These are phyloP conservation scores for Trebouxia sp. DNA, from an alignment of 139 green algal species.

Conservation along the genomic window DNA sequence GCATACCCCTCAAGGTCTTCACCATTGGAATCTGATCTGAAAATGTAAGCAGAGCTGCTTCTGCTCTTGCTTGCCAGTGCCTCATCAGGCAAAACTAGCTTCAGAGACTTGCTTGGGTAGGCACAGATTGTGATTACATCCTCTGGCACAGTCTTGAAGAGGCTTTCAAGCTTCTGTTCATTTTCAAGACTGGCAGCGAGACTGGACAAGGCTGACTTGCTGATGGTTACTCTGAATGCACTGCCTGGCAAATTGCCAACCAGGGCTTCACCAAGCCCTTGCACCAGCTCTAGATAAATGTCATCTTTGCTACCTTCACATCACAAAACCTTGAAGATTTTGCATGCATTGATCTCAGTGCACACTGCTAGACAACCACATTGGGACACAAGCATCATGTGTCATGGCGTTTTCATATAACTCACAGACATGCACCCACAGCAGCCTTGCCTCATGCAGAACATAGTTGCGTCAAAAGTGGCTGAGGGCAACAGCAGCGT, in stretches of 20 bases:
- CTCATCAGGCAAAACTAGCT: conserved; percentile 39
- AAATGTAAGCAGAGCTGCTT: conserved; percentile 39
- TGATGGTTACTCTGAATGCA: conserved; percentile 45
- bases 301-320: conserved; percentile 39
- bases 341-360: too few relatives aligned
- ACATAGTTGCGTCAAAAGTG: not conserved
- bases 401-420: too few relatives aligned
- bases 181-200: too few relatives aligned
- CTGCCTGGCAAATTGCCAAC: conserved; percentile 66
- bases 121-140: conserved; percentile 36
- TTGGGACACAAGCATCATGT: too few relatives aligned
- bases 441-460: too few relatives aligned
- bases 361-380: too few relatives aligned
- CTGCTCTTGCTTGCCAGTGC: not conserved
- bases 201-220: conserved; percentile 38
- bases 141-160: not conserved
- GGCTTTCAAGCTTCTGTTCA: too few relatives aligned
- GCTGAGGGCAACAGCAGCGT: too few relatives aligned
- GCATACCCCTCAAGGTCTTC: conserved; percentile 55
- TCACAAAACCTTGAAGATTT: not conserved
- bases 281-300: conserved; percentile 56
- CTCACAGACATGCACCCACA: too few relatives aligned
- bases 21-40: conserved; percentile 61
- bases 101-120: conserved; percentile 59
- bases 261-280: conserved; percentile 67